Percentiles rank a stretch among this genome's conserved stretches.
Conservation (phyloP, 2,329 filamentous ascomycete genomes). For the Diaporthe eres region DNA sequence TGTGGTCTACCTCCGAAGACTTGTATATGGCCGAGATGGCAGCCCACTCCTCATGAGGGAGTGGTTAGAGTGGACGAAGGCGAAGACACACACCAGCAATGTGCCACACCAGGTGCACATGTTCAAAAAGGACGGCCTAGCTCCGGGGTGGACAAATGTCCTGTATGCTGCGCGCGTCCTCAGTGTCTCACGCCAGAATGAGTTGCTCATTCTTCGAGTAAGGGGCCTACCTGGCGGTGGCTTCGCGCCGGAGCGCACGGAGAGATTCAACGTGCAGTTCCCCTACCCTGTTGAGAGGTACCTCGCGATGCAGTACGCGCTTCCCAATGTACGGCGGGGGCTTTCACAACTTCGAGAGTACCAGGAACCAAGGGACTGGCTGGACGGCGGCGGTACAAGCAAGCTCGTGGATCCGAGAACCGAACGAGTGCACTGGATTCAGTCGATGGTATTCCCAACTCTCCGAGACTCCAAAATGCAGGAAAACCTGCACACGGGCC, state of each 20-base stretch:
- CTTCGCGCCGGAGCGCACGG: conserved; percentile 3
- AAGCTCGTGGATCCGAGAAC: not conserved
- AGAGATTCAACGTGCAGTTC: conserved; percentile 46
- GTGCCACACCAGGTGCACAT: not conserved
- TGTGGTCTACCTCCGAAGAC: conserved; percentile 44
- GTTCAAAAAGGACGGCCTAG: not conserved
- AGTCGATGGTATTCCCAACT: conserved; percentile 46
- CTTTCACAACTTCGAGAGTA: conserved; percentile 33
- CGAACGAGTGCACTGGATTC: conserved; percentile 39
- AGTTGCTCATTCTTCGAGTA: conserved; percentile 42
- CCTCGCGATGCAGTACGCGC: conserved; percentile 40
- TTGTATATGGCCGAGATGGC: conserved; percentile 34
- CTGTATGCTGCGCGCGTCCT: conserved; percentile 44
- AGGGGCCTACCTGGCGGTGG: conserved; percentile 35
- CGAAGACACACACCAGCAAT: not conserved
- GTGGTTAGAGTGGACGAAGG: conserved; percentile 25
- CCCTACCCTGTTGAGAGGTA: conserved; percentile 37
- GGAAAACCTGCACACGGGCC: conserved; percentile 41
- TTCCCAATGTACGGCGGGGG: conserved; percentile 40
- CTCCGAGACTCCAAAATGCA: conserved; percentile 43
- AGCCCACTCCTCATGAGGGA: conserved; percentile 31
- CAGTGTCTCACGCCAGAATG: conserved; percentile 43
- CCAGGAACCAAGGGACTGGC: not conserved
- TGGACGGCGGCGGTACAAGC: not conserved
- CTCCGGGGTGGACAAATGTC: conserved; percentile 42